Evolutionary conservation across 2,329 filamentous ascomycete genomes (phyloP).

Genomic region (Penicillium sp.): DNA sequence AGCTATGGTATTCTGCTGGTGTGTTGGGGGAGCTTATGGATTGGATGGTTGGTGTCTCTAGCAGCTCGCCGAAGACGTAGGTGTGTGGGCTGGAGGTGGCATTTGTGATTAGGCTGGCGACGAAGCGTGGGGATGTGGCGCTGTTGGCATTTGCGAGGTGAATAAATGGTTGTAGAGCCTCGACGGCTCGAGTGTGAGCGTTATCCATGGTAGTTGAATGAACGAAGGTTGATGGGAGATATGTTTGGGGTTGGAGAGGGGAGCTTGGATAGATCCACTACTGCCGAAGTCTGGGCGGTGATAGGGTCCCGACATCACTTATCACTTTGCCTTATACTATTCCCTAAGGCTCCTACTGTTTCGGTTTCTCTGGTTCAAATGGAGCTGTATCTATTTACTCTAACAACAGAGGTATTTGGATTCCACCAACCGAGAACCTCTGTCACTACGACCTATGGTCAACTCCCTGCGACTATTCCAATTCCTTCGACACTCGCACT

Average conservation of each 20-base stretch:
- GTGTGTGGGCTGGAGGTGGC: slow-evolving; percentile 88
- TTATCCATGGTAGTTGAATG: slow-evolving; percentile 42
- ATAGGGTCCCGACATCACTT: background rate
- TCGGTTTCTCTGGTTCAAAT: no score
- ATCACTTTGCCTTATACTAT: background rate
- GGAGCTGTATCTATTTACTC: no score
- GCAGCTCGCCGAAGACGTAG: slow-evolving; percentile 92
- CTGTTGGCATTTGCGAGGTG: slow-evolving; percentile 81
- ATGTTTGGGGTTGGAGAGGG: background rate
- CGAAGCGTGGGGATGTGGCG: slow-evolving; percentile 70
- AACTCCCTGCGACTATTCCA: no score
- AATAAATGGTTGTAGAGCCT: slow-evolving; percentile 77
- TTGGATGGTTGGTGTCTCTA: slow-evolving; percentile 77
- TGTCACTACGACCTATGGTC: no score
- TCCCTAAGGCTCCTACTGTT: no score
- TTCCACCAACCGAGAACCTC: no score
- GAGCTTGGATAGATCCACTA: background rate
- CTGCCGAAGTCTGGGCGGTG: background rate
- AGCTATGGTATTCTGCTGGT: slow-evolving; percentile 60
- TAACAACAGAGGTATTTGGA: no score
- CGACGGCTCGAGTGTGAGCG: slow-evolving; percentile 54
- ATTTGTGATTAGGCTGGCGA: slow-evolving; percentile 80
- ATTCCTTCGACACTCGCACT: no score
- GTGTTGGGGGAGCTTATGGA: slow-evolving; percentile 58
- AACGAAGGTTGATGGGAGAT: background rate